A percentile compares a stretch with the other conserved stretches of the same genome.
Evolutionary conservation across 2,329 filamentous ascomycete genomes (phyloP).

Genomic region (Orbilia ellipsospora): DNA sequence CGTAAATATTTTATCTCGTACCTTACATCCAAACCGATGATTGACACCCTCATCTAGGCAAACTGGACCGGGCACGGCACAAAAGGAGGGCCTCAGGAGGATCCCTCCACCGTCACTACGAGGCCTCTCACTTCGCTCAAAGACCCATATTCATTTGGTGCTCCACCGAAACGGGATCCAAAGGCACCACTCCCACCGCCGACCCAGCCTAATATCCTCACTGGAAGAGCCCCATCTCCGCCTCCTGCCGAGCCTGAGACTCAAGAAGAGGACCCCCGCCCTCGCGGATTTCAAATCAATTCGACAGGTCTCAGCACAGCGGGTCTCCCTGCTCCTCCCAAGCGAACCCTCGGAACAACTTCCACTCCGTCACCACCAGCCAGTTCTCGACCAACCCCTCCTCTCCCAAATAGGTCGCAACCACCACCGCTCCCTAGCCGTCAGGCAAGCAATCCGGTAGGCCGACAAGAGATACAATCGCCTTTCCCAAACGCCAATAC

Average conservation of each 20-base stretch:
- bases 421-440: slow-evolving; percentile 59
- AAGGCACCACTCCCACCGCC: slow-evolving; percentile 63
- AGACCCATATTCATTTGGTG: slow-evolving; percentile 81
- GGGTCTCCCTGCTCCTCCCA: slow-evolving; percentile 77
- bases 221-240: slow-evolving; percentile 58
- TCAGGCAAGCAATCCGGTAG: slow-evolving; percentile 57
- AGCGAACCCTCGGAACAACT: slow-evolving; percentile 59
- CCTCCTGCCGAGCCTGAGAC: slow-evolving; percentile 61
- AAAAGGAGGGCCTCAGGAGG: slow-evolving; percentile 63
- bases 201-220: slow-evolving; percentile 18
- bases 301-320: slow-evolving; percentile 77
- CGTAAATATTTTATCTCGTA: slow-evolving; percentile 11
- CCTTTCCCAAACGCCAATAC: slow-evolving; percentile 59
- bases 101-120: slow-evolving; percentile 64
- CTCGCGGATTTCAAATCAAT: slow-evolving; percentile 75
- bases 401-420: slow-evolving; percentile 56
- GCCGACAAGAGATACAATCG: slow-evolving; percentile 59
- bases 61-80: slow-evolving; percentile 67
- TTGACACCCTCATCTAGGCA: slow-evolving; percentile 63
- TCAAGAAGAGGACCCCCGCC: slow-evolving; percentile 64
- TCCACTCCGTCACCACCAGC: slow-evolving; percentile 55
- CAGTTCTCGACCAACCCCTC: slow-evolving; percentile 54
- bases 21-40: slow-evolving; percentile 54
- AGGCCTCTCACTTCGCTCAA: slow-evolving; percentile 76
- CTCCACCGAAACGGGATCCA: slow-evolving; percentile 76